Conservation (phyloP, 2,329 filamentous ascomycete species). For the Penicillium sp. region DNA sequence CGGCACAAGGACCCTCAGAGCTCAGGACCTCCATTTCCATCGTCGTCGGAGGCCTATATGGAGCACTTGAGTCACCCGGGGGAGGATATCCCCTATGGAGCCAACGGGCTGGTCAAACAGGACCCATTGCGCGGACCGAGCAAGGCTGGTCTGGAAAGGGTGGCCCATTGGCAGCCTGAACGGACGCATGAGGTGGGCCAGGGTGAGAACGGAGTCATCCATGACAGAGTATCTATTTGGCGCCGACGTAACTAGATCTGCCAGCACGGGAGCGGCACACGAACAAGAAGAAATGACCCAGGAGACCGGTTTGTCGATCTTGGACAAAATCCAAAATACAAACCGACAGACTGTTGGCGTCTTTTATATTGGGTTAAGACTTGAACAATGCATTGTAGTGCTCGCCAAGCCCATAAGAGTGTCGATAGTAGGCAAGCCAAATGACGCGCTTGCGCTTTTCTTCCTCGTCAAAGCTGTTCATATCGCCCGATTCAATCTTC, state of each 20-base stretch:
- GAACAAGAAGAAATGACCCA: not conserved
- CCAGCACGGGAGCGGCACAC: not conserved
- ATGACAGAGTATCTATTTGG: slow-evolving; percentile 43
- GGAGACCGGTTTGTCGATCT: not conserved
- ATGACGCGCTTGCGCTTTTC: slow-evolving; percentile 53
- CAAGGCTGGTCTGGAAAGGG: slow-evolving; percentile 38
- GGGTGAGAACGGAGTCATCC: slow-evolving; percentile 36
- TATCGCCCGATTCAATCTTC: slow-evolving; percentile 57
- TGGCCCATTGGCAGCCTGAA: slow-evolving; percentile 52
- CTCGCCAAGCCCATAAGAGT: slow-evolving; percentile 89
- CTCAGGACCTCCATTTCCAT: slow-evolving; percentile 66
- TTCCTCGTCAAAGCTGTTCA: slow-evolving; percentile 35
- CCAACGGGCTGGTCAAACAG: slow-evolving; percentile 47
- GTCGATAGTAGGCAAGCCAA: slow-evolving; percentile 92
- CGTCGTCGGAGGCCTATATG: slow-evolving; percentile 63
- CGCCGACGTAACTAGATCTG: slow-evolving; percentile 29
- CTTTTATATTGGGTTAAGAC: not conserved
- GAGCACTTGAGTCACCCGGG: slow-evolving; percentile 67
- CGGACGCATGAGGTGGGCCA: slow-evolving; percentile 53
- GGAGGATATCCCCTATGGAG: slow-evolving; percentile 57
- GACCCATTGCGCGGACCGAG: slow-evolving; percentile 44
- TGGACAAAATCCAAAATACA: slow-evolving; percentile 1
- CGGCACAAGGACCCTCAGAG: slow-evolving; percentile 60
- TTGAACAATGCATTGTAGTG: slow-evolving; percentile 86
- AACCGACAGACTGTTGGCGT: not conserved